Conservation (phyloP, 495 filamentous ascomycete species). For the Usnea hakonensis region DNA sequence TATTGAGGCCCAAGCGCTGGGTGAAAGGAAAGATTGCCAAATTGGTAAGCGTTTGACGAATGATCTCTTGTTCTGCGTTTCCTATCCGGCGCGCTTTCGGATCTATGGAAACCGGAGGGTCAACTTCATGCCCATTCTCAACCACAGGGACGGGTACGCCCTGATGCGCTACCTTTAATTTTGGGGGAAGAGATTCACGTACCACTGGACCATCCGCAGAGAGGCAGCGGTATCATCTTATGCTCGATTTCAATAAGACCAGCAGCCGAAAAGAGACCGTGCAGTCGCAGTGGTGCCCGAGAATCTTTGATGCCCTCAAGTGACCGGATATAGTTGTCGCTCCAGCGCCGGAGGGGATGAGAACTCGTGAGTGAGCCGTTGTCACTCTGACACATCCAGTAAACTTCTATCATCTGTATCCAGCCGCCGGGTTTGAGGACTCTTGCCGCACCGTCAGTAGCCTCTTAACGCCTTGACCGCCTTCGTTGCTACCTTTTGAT, state of each 20-base stretch:
- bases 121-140: background rate
- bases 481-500: slow-evolving; percentile 48
- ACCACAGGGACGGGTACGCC: background rate
- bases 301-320: slow-evolving; percentile 63
- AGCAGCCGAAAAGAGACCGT: slow-evolving; percentile 53
- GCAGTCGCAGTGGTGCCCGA: slow-evolving; percentile 57
- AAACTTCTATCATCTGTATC: slow-evolving; percentile 87
- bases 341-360: slow-evolving; percentile 69
- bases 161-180: background rate
- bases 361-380: slow-evolving; percentile 69
- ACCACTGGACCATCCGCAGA: slow-evolving; percentile 72
- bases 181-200: slow-evolving; percentile 22
- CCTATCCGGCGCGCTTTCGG: slow-evolving; percentile 56
- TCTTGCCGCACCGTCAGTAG: slow-evolving; percentile 26
- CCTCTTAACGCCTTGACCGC: background rate
- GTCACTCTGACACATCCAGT: slow-evolving; percentile 82
- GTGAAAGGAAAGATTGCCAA: slow-evolving; percentile 57
- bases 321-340: slow-evolving; percentile 56
- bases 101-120: slow-evolving; percentile 34
- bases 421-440: slow-evolving; percentile 67
- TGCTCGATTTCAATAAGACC: slow-evolving; percentile 67
- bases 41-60: slow-evolving; percentile 52
- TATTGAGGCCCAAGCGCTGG: slow-evolving; percentile 50
- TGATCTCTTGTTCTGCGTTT: slow-evolving; percentile 50
- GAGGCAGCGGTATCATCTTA: slow-evolving; percentile 61